Base-by-base conservation (phyloP, 2,329 filamentous ascomycete genomes). In the Exophiala sp. region DNA sequence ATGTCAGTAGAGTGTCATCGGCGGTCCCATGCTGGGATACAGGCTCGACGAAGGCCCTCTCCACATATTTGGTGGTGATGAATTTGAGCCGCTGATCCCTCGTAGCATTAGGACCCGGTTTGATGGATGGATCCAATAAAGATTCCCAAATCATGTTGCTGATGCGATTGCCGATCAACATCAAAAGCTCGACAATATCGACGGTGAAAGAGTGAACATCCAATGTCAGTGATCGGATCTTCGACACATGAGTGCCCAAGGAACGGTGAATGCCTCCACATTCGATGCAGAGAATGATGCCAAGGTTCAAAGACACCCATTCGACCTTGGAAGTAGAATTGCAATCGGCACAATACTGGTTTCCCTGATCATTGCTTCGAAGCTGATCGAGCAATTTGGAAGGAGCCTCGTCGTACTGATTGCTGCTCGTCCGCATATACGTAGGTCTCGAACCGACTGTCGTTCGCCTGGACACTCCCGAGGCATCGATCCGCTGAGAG, bases 121-220 rank as follows among this genome's bases (percentile, higher is more conserved):
- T 97, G 39, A 79, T 63, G 4, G 77, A 72, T 19, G 78, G 77
- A 52, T 96, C 88, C 19, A 97, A 75, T 54, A 74, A 86, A 11
- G 89, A 84, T 71, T 98, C 93, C 88, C 90, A 98, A 16, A 98
- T 78, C 83, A 91, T 91, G 68, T 98, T 98, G 61, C 90, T 93
- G 44, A 96, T 82, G 43, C 90, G 82, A 66, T 98, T 98, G 55
- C 94, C 94, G 56, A 98, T 82, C 51, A 91, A 82, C 50, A 96
- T 75, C 35, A 98, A 77, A 41, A 98, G 78, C 65, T 98, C 94
- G 66, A 98, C 86, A 65, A 97, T 95, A 73, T 98, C 94, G 61
- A 87, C 85, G 2, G 93, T 97, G 67, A 98, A 98, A 0, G 90
- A 96, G 46, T 87, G 90, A 59, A 94, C 94, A 65, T 98, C 93